These are phyloP conservation scores for Thermochaetoides thermophila DNA, from an alignment of 495 filamentous ascomycete species.

Conservation along the genomic window DNA sequence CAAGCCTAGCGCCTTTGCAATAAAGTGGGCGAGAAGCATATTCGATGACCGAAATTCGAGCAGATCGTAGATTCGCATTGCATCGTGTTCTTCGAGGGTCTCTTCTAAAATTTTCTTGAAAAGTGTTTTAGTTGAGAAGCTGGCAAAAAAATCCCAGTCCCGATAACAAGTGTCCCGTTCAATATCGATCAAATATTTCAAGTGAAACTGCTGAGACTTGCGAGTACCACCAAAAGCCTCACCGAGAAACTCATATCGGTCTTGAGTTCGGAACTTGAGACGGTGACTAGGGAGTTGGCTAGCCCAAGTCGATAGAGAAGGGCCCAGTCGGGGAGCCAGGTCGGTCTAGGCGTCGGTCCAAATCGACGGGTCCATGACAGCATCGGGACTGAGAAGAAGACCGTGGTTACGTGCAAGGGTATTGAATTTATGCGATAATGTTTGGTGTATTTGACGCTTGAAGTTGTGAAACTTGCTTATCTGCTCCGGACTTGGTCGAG, in stretches of 20 bases:
- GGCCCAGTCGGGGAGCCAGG: slow-evolving; percentile 7
- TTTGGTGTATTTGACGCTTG: slow-evolving; percentile 12
- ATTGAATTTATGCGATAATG: slow-evolving; percentile 7
- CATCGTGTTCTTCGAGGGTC: slow-evolving; percentile 4
- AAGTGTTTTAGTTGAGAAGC: slow-evolving; percentile 8
- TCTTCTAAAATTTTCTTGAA: slow-evolving; percentile 4
- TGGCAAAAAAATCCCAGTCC: slow-evolving; percentile 19
- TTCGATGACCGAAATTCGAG: slow-evolving; percentile 23
- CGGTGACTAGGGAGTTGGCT: slow-evolving; percentile 8
- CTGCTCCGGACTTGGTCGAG: slow-evolving; percentile 8
- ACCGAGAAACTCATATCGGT: slow-evolving; percentile 21
- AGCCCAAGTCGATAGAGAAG: slow-evolving; percentile 10
- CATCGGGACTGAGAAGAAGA: slow-evolving; percentile 1
- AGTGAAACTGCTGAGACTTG: slow-evolving; percentile 21
- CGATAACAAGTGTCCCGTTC: slow-evolving; percentile 18
- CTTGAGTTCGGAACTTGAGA: no score
- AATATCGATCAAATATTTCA: slow-evolving; percentile 19
- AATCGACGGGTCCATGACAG: not conserved
- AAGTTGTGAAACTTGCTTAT: slow-evolving; percentile 7
- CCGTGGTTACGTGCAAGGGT: slow-evolving; percentile 3
- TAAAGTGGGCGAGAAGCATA: slow-evolving; percentile 18
- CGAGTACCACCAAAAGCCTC: slow-evolving; percentile 20
- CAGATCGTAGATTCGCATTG: slow-evolving; percentile 20
- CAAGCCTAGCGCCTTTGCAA: slow-evolving; percentile 16
- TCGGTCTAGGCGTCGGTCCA: slow-evolving; percentile 5